Evolutionary conservation across 2,329 filamentous ascomycete genomes (phyloP), one percentile per base, ranked within the genome.

Genomic region (Endocalyx cinctus): DNA sequence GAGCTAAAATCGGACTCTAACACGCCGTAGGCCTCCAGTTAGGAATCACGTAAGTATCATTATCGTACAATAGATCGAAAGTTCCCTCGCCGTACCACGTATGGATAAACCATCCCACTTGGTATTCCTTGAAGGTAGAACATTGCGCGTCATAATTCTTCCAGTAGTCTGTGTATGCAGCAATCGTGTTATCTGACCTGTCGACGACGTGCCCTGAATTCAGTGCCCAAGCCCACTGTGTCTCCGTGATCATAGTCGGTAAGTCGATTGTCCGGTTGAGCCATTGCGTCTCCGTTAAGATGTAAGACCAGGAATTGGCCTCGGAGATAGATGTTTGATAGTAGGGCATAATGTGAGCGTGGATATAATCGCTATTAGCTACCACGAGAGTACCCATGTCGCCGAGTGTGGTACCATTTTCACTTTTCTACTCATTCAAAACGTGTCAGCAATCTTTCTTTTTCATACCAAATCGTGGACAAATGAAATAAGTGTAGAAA

Each of bases 41-140:
- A 8, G 20, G 20, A 12, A 39, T 33, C 25, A 39, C 37, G 27
- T 33, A 39, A 12, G 29, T 23, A 17, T 22, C 33, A 18, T 35
- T 35, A 6, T 38, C 20, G 10, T 36, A 36, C 25, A 39, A 6
- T 13, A 35, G 33, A 20, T 39, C 37, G 27, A 39, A 36, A 5
- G 37, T 36, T 12, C 33, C 34, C 32, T 36, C 37, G 20, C 37
- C 37, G 7, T 33, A 25, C 37, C 37, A 39, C 23, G 33, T 36
- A 29, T 36, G 37, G 8, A 36, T 27, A 20, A 39, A 39, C 37
- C 37, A 39, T 25, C 37, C 37, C 4, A 39, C 33, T 8, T 33
- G 27, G 10, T 26, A 33, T 15, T 25, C 20, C 17, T 36, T 35
- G 18, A 39, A 39, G 25, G 27, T 27, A 25, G 27, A 28, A 13